Conservation (phyloP, 176 grass and related monocot genomes). For the Otatea glauca region DNA sequence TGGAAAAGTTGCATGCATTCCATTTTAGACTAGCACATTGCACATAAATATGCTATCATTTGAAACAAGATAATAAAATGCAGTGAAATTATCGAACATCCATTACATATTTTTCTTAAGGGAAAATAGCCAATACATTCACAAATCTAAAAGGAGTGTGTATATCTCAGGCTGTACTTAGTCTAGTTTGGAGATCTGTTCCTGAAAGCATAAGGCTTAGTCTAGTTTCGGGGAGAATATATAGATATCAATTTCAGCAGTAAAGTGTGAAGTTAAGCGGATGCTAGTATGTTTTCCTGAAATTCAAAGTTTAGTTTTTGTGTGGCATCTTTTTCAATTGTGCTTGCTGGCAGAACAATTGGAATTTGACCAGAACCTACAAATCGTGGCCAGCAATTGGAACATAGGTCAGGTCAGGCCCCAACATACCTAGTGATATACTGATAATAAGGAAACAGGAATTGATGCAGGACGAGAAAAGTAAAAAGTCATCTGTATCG, state of each 20-base stretch:
- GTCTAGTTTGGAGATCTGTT: not conserved
- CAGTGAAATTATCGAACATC: not conserved
- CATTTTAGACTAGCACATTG: not conserved
- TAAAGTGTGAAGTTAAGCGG: not conserved
- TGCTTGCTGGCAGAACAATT: not conserved
- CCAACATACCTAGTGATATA: too few relatives aligned
- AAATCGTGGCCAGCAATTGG: not conserved
- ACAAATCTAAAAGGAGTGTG: not conserved
- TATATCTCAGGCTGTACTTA: not conserved
- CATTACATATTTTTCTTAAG: not conserved
- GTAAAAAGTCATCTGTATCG: not conserved
- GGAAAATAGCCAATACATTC: not conserved
- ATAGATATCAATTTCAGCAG: constrained; percentile 2
- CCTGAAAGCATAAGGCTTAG: not conserved
- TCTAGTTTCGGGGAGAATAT: constrained; percentile 1
- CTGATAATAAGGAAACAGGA: too few relatives aligned
- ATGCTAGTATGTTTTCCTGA: not conserved
- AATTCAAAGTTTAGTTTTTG: constrained; percentile 4
- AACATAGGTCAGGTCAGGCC: not conserved
- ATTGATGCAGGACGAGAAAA: not conserved
- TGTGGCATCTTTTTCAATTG: constrained; percentile 6
- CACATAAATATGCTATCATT: not conserved
- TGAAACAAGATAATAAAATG: not conserved
- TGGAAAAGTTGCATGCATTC: not conserved
- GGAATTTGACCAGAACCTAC: constrained; percentile 20